A percentile compares a stretch with the other conserved stretches of the same genome.
These are phyloP conservation scores for Acrodontium crateriforme DNA, from an alignment of 2,329 filamentous ascomycete species.

Conservation along the genomic window DNA sequence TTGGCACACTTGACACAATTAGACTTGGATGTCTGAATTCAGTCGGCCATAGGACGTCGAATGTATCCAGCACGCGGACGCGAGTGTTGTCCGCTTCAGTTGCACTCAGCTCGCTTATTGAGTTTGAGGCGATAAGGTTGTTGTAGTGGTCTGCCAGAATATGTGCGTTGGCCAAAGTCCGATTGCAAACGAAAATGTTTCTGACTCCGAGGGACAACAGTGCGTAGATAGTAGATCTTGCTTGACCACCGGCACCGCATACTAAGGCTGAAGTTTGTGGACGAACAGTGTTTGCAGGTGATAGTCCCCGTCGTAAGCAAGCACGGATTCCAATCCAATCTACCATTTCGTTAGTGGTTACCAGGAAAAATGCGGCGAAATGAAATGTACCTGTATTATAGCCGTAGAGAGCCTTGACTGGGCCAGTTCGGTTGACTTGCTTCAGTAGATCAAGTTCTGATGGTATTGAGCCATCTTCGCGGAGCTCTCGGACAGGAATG, in stretches of 20 bases:
- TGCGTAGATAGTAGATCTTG: constrained; percentile 61
- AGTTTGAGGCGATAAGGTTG: constrained; percentile 29
- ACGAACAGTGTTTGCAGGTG: constrained; percentile 50
- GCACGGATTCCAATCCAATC: constrained; percentile 70
- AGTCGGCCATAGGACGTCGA: constrained; percentile 50
- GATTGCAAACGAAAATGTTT: constrained; percentile 62
- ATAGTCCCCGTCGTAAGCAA: constrained; percentile 57
- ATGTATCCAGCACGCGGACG: constrained; percentile 46
- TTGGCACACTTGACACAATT: constrained; percentile 63
- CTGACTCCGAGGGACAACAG: constrained; percentile 65
- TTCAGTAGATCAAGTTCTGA: constrained; percentile 39
- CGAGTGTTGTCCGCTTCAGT: constrained; percentile 8
- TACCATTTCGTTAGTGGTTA: not conserved
- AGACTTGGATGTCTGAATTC: constrained; percentile 54
- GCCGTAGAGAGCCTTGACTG: constrained; percentile 56
- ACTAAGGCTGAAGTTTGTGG: constrained; percentile 39
- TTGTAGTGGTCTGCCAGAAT: constrained; percentile 58
- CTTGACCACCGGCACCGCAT: constrained; percentile 58
- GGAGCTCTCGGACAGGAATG: constrained; percentile 51
- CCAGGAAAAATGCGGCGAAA: not conserved
- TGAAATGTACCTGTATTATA: constrained; percentile 47
- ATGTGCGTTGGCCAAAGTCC: constrained; percentile 52
- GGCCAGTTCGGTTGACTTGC: constrained; percentile 49
- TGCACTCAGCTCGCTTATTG: constrained; percentile 10
- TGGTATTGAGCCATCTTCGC: constrained; percentile 43